Conservation (phyloP, 495 filamentous ascomycete species). For the Acidomyces sp. region DNA sequence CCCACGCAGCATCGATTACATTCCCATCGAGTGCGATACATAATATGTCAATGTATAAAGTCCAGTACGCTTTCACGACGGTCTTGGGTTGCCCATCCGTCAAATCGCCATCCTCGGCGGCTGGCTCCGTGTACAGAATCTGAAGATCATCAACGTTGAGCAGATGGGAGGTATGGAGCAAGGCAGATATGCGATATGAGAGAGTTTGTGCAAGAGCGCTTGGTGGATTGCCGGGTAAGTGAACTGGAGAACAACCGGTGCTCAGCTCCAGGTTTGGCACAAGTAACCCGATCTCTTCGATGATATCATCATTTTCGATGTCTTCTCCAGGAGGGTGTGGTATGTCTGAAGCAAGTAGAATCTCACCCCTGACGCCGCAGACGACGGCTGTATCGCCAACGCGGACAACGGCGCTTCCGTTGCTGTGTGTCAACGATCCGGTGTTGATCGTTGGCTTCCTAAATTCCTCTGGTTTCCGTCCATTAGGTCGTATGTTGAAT, state of each 20-base stretch:
- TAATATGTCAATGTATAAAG: slow-evolving; percentile 81
- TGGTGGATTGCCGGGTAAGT: slow-evolving; percentile 64
- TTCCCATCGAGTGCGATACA: slow-evolving; percentile 86
- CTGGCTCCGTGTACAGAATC: slow-evolving; percentile 50
- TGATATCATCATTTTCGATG: slow-evolving; percentile 11
- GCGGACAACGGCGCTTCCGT: slow-evolving; percentile 79
- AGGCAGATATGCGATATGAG: slow-evolving; percentile 57
- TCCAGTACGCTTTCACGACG: slow-evolving; percentile 76
- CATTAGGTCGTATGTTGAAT: slow-evolving; percentile 58
- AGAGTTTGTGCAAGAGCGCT: slow-evolving; percentile 69
- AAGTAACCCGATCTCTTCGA: slow-evolving; percentile 53
- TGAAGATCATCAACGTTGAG: slow-evolving; percentile 49
- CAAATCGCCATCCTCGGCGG: slow-evolving; percentile 29
- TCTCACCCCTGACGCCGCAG: slow-evolving; percentile 77
- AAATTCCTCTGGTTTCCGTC: slow-evolving; percentile 54
- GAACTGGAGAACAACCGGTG: slow-evolving; percentile 76
- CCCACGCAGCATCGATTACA: slow-evolving; percentile 81
- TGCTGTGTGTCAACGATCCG: slow-evolving; percentile 68
- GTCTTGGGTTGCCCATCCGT: slow-evolving; percentile 27
- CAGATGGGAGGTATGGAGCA: slow-evolving; percentile 56
- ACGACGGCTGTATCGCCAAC: slow-evolving; percentile 82
- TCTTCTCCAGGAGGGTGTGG: slow-evolving; percentile 33
- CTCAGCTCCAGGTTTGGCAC: slow-evolving; percentile 86
- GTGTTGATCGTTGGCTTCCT: slow-evolving; percentile 61
- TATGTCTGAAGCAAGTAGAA: slow-evolving; percentile 58